Evolutionary conservation across 306 rosid genomes (phyloP), one percentile per base, ranked within the genome.

Genomic region (Alnus rubra): DNA sequence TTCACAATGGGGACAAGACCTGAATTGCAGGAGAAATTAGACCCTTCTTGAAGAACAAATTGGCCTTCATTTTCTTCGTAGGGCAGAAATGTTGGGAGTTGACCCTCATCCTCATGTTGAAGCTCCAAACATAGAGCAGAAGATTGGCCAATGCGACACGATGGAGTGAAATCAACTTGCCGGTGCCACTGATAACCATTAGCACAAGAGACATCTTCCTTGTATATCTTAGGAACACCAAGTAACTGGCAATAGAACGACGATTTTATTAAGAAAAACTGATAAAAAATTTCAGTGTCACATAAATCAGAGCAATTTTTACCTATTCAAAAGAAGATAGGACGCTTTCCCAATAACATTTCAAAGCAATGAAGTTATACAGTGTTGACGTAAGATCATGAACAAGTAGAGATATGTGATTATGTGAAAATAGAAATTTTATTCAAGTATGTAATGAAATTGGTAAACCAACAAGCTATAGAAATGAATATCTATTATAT

Each of bases 221-320:
- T 74, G 54, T 68, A 90, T 70, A 94, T 50, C 80, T 92, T 89
- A 35, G 97, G 97, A 16, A 89, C 92, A 48, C 97, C 90, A 48
- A 81, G 23, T 85, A 92, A 64, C 97, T 92, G 59, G 47, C 23
- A 79, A 77, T 59, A 31, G n/a, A 81, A 74, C 58, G 82, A 23
- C 73, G 55, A 69, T 54, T 15, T 45, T 37, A 0, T 37, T 74
- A 44, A 39, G 64, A 35, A 39, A 35, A 64, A 15, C 39, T 14
- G 10, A 7, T 13, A 16, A 7, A 14, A 65, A 3, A 7, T 65
- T 65, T 63, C 19, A 13, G 3, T 30, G 3, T 14, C 69, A 37
- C 87, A 84, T 48, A 85, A 7, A 14, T 14, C 39, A 54, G 45
- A 52, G 56, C 54, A 42, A 65, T 16, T 52, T 28, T 19, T 12